Percentiles rank a stretch among this genome's conserved stretches.
Evolutionary conservation across 805 yeast species (phyloP).

Genomic region (Wickerhamiella allomyrinae): DNA sequence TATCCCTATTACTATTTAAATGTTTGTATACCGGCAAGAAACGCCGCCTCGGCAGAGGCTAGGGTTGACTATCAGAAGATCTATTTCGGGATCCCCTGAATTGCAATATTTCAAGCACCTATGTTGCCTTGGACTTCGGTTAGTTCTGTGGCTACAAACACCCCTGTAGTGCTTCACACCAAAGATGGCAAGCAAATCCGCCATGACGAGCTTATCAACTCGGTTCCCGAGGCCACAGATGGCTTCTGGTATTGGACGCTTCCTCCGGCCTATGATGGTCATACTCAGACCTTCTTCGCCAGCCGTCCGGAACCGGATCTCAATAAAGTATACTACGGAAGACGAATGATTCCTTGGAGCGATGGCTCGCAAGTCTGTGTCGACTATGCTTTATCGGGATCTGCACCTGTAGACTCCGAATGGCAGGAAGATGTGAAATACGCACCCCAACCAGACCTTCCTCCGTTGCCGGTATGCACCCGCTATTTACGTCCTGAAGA

Average conservation of each 20-base stretch:
- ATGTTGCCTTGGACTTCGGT: slow-evolving; percentile 14
- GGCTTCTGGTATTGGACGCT: slow-evolving; percentile 40
- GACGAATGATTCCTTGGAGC: slow-evolving; percentile 48
- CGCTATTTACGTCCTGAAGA: slow-evolving; percentile 39
- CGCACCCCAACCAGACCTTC: slow-evolving; percentile 21
- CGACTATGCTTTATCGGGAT: slow-evolving; percentile 47
- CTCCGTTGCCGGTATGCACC: slow-evolving; percentile 36
- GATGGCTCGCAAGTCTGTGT: slow-evolving; percentile 66
- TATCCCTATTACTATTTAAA: too few relatives aligned
- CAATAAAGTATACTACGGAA: slow-evolving; percentile 56
- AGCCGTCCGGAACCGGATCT: slow-evolving; percentile 38
- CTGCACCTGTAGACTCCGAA: slow-evolving; percentile 22
- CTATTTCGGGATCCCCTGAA: too few relatives aligned
- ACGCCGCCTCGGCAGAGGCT: too few relatives aligned
- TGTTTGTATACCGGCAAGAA: too few relatives aligned
- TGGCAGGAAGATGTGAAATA: slow-evolving; percentile 21
- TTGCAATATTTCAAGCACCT: too few relatives aligned
- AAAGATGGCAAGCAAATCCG: slow-evolving; percentile 5
- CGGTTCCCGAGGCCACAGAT: slow-evolving; percentile 33
- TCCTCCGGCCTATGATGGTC: slow-evolving; percentile 56
- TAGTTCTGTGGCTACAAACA: slow-evolving; percentile 4
- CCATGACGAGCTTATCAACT: slow-evolving; percentile 21
- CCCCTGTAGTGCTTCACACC: slow-evolving; percentile 8
- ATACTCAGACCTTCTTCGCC: slow-evolving; percentile 63
- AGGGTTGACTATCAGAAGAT: too few relatives aligned